These are phyloP conservation scores for Aspergillus sp. DNA, from an alignment of 2,329 filamentous ascomycete genomes.

Conservation along the genomic window DNA sequence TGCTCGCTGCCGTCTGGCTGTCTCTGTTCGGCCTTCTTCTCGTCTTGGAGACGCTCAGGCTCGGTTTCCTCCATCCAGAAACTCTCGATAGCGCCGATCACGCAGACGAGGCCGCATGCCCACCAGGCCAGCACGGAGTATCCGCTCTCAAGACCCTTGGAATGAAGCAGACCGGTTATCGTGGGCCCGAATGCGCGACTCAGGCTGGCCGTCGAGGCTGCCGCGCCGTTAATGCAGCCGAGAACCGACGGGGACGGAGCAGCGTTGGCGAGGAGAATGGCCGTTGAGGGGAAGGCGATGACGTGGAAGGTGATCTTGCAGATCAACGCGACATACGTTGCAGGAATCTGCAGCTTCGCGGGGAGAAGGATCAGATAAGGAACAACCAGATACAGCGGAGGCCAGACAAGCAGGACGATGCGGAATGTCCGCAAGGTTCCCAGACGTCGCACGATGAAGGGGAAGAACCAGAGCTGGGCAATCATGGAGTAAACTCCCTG, in stretches of 20 bases:
- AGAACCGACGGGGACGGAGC: constrained; percentile 75
- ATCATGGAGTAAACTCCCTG: constrained; percentile 87
- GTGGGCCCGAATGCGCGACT: constrained; percentile 83
- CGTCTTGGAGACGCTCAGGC: constrained; percentile 25
- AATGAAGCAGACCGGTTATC: constrained; percentile 75
- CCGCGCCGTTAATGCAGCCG: constrained; percentile 85
- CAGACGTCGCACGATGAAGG: constrained; percentile 62
- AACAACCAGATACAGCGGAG: constrained; percentile 73
- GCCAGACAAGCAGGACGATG: constrained; percentile 71
- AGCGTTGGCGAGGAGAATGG: constrained; percentile 80
- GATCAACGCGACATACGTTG: constrained; percentile 67
- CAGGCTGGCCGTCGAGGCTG: constrained; percentile 81
- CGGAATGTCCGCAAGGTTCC: constrained; percentile 76
- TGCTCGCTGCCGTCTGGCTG: constrained; percentile 20
- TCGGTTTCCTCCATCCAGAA: constrained; percentile 62
- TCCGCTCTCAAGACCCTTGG: constrained; percentile 65
- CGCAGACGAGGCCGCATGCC: constrained; percentile 68
- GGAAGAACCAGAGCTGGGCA: constrained; percentile 75
- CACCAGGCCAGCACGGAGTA: constrained; percentile 92
- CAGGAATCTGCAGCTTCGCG: constrained; percentile 57
- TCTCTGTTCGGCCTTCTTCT: constrained; percentile 28
- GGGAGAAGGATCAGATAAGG: constrained; percentile 86
- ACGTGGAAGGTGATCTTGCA: constrained; percentile 92
- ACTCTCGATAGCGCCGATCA: constrained; percentile 65
- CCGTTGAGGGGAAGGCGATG: constrained; percentile 81